Evolutionary conservation across 129 eudicot species (phyloP).

Genomic region (Arctium lappa): DNA sequence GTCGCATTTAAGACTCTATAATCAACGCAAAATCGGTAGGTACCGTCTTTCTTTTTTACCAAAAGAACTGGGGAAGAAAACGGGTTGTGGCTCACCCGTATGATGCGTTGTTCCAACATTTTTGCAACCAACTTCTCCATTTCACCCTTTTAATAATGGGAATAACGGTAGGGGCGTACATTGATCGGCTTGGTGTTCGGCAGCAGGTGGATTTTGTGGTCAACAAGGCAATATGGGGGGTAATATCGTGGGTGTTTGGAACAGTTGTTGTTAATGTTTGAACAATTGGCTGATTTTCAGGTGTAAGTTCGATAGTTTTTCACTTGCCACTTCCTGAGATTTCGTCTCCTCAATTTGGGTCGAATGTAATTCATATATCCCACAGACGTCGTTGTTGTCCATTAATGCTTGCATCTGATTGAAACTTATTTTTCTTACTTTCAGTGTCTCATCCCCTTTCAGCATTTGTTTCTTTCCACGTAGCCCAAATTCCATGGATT

Average conservation of each 20-base stretch:
- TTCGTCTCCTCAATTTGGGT: no score
- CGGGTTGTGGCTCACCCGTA: background rate
- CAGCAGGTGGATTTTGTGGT: background rate
- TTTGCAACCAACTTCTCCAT: background rate
- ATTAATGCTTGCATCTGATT: no score
- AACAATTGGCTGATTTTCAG: background rate
- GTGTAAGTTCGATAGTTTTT: background rate
- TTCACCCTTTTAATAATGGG: background rate
- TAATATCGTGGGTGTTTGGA: background rate
- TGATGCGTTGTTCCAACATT: background rate
- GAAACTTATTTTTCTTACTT: no score
- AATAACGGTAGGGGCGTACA: background rate
- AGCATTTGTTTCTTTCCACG: no score
- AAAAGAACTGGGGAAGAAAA: background rate
- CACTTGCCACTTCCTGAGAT: no score
- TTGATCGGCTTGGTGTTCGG: background rate
- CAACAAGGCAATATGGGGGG: background rate
- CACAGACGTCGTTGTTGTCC: no score
- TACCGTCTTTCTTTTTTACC: background rate
- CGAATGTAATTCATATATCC: no score
- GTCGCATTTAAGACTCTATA: no score
- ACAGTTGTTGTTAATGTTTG: no score
- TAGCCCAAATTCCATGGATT: no score
- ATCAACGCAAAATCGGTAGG: background rate
- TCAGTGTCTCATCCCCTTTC: no score